Evolutionary conservation across 768 basidiomycete species (phyloP), one percentile per base, ranked within the genome.

Genomic region (Pisolithus microcarpus): DNA sequence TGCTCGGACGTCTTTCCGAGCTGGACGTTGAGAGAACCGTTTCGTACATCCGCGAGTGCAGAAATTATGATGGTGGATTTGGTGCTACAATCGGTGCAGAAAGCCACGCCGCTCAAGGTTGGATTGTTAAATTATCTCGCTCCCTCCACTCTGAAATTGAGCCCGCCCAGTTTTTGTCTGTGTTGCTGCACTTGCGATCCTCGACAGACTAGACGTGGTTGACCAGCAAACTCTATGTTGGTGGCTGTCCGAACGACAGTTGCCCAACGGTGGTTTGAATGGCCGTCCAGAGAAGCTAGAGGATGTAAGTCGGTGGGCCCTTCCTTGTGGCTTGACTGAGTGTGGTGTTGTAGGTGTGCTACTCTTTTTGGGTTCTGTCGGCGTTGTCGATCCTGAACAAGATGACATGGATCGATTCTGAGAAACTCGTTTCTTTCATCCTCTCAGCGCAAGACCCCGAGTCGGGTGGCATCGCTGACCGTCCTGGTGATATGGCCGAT

Each of bases 281-380:
- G 96, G 95, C 0, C 76, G 96, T n/a, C 96, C 96, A 9, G 91
- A 99, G 65, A 99, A 99, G 70, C 73, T 98, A 31, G 91, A 93
- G 70, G 95, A 98, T 63, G 96, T 95, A 58, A 58, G 84, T 75
- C 7, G 15, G 24, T 9, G 18, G 9, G 34, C 19, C 51, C 39
- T 24, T 18, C 3, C 40, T 26, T 18, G 16, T 13, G 13, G 15
- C 46, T 15, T 38, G 44, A 23, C 40, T 48, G 18, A 49, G 48
- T 39, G 36, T 11, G 26, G 38, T 37, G 19, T 18, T n/a, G 5
- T 53, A 95, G 92, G 91, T 97, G 16, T 99, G 96, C 71, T 99
- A 99, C 68, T 91, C 89, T 59, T 92, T 91, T 70, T 99, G 93
- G 93, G 91, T 93, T 4, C 77, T 98, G 5, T 94, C 96, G 1